Evolutionary conservation across 768 basidiomycete genomes (phyloP), one percentile per base, ranked within the genome.

Genomic region (Termitomyces sp.): DNA sequence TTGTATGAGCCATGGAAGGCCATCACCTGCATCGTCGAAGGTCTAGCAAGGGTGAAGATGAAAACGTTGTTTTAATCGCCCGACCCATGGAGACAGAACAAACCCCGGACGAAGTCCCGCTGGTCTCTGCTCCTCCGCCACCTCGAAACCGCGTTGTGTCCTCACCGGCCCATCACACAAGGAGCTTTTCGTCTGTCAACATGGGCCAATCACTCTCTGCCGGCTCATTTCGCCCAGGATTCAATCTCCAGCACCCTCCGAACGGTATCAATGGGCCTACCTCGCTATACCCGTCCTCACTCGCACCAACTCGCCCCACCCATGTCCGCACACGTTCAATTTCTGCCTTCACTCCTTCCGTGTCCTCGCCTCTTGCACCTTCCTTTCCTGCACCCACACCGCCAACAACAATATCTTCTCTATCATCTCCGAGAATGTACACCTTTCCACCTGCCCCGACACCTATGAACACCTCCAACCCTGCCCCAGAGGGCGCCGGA

Each of bases 311-410:
- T 9, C 57, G 65, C 51, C 67, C 69, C 20, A 70, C 62, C 2
- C 79, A 81, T 67, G 62, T 71, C 22, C 77, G 80, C 32, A 46
- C 55, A 10, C 55, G 55, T 16, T 81, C 82, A 4, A 73, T 81
- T 47, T 83, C 83, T 3, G 76, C 80, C 3, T 81, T 79, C 63
- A 72, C 76, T 3, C 80, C 81, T 2, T 66, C 74, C 28, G 70
- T 75, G 3, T 81, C 78, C 4, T 83, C 84, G 1, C 83, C 83
- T 5, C 74, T 84, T 14, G 72, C 79, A 10, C 63, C 75, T 18
- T 71, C 54, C 32, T 75, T 55, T 56, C 66, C 59, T 40, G 55
- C 41, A 2, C 59, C 55, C 8, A 58, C 49, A 13, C 62, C 55
- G 10, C 52, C 47, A 49, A 58, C 55, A 47, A 70, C 70, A 9